Evolutionary conservation across 2,329 filamentous ascomycete species (phyloP), one percentile per base, ranked within the genome.

Genomic region (Zasmidium cellare): DNA sequence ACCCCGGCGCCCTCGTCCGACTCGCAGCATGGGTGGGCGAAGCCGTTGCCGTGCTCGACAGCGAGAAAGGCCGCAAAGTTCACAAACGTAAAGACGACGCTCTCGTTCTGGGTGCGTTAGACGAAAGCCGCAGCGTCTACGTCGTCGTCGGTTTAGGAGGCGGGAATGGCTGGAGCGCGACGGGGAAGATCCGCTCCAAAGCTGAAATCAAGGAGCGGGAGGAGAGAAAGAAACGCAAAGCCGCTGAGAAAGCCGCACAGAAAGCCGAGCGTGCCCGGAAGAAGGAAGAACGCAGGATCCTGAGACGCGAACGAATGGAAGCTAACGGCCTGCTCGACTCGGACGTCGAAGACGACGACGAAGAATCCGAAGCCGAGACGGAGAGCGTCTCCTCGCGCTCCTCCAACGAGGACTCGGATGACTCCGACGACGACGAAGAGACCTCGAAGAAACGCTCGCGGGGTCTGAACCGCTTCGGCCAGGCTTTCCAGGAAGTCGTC

Each of bases 401-500:
- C 12, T 68, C 66, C 2, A 64, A 65, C n/a, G 57, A 58, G 16
- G 59, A 58, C 7, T 73, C 75, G 2, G 72, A 75, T 7, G 72
- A 75, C 20, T 61, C 53, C 1, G 74, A 76, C 2, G 74, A 77
- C 16, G 84, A 84, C 5, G 79, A 82, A 3, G 82, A 84, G 6
- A 79, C 82, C 7, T 76, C 77, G 41, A 77, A 77, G 16, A 83
- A 83, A 50, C 84, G 84, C 60, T 87, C 88, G 0, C 89, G 90
- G 54, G 89, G 92, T 1, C 78, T 90, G 53, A 99, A 97, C 75
- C 86, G 89, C 51, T 99, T 99, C 70, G 94, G 94, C 7, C 92
- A 88, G 68, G 93, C 94, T 2, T 99, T 99, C 74, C 92, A 97
- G 72, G 92, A 96, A 70, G 94, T 97, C 0, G 90, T 96, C 1